phyloP scores from a whole-genome alignment of 768 basidiomycete species.

The Fomitopsis serialis region DNA sequence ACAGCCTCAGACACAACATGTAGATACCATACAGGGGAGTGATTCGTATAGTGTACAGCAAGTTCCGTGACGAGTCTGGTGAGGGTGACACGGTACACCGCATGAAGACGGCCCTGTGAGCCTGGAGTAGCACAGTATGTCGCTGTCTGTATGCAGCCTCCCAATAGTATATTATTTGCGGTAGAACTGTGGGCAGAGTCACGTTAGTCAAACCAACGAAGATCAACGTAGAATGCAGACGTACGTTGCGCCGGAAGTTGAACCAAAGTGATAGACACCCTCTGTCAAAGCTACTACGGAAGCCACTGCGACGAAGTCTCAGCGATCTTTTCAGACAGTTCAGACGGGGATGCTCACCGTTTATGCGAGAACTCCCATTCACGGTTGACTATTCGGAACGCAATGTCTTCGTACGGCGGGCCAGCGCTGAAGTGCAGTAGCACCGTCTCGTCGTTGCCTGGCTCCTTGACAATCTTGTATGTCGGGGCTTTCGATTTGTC shows the following conservation, averaged over 20 bases:
- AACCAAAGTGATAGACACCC: constrained; percentile 96
- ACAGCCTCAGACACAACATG: too few species aligned
- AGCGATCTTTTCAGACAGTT: neutral
- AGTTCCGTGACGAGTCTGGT: too few species aligned
- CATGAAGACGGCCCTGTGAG: too few species aligned
- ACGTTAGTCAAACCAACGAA: constrained; percentile 10
- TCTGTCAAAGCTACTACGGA: constrained; percentile 94
- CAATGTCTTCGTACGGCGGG: constrained; percentile 98
- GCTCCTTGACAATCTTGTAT: constrained; percentile 92
- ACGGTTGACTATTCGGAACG: constrained; percentile 94
- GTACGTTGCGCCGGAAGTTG: constrained; percentile 89
- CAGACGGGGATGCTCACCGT: constrained; percentile 43
- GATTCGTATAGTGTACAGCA: too few species aligned
- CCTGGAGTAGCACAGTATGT: too few species aligned
- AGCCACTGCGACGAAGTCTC: constrained; percentile 55
- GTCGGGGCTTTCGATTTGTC: constrained; percentile 97
- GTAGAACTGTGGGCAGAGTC: constrained; percentile 55
- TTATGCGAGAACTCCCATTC: constrained; percentile 99
- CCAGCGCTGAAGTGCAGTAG: constrained; percentile 92
- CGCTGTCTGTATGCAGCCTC: too few species aligned
- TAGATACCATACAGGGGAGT: too few species aligned
- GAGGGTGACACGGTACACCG: too few species aligned
- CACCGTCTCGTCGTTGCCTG: constrained; percentile 93
- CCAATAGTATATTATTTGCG: constrained; percentile 54
- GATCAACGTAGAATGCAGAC: constrained; percentile 28